Evolutionary conservation across 2,329 filamentous ascomycete genomes (phyloP).

Genomic region (Colletotrichum nymphaeae): DNA sequence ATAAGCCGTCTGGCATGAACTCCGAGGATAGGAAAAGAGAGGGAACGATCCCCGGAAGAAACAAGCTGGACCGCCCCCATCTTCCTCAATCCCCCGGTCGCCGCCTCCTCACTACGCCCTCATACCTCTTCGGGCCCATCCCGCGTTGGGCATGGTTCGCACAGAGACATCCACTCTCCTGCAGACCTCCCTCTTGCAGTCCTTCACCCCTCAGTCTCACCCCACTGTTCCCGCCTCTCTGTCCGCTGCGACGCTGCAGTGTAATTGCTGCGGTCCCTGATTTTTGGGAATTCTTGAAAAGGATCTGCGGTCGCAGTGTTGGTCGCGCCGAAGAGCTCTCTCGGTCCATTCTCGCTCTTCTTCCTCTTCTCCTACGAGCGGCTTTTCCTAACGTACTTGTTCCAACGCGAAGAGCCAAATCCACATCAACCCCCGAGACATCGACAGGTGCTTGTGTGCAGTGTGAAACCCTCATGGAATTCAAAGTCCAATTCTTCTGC

Average conservation of each 20-base stretch:
- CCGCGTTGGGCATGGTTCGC: conserved; percentile 7
- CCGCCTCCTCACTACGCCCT: background rate
- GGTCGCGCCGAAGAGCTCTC: background rate
- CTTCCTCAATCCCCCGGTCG: conserved; percentile 7
- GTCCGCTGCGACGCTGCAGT: conserved; percentile 26
- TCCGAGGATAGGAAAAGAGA: background rate
- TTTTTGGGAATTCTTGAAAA: conserved; percentile 29
- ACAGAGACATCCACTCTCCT: conserved; percentile 20
- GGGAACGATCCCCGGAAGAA: background rate
- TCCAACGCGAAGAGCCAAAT: background rate
- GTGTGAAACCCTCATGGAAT: conserved; percentile 39
- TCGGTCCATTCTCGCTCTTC: background rate
- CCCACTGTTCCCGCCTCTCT: conserved; percentile 7
- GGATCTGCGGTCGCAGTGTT: conserved; percentile 23
- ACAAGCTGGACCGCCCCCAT: background rate
- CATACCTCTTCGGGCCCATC: conserved; percentile 2
- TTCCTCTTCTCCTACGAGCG: background rate
- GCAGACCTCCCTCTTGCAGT: conserved; percentile 13
- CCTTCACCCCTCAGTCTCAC: conserved; percentile 4
- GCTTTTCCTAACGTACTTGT: background rate
- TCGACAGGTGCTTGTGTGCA: background rate
- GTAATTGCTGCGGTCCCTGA: conserved; percentile 26
- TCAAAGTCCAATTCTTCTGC: conserved; percentile 41
- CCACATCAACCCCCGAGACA: background rate
- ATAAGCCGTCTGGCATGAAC: background rate